These are phyloP conservation scores for Decorospora gaudefroyi DNA, from an alignment of 2,329 filamentous ascomycete species.

Conservation along the genomic window DNA sequence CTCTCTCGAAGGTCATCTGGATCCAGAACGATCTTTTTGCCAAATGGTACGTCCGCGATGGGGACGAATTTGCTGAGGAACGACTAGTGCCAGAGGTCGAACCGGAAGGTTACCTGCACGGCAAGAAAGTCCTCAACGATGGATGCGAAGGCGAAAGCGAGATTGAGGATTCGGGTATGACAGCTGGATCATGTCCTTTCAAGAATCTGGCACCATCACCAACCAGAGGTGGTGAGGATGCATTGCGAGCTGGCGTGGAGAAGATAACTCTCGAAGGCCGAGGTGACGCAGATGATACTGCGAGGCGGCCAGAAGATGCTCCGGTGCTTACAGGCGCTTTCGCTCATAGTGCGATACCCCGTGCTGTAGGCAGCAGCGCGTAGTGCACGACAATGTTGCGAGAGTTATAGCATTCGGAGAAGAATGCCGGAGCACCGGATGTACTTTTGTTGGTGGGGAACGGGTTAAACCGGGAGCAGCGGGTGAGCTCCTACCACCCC, in stretches of 20 bases:
- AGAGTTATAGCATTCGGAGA: background rate
- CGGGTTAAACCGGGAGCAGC: slow-evolving; percentile 10
- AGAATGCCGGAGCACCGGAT: slow-evolving; percentile 4
- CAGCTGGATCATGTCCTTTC: slow-evolving; percentile 37
- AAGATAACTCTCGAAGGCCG: slow-evolving; percentile 15
- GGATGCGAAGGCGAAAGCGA: slow-evolving; percentile 39
- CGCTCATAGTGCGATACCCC: slow-evolving; percentile 18
- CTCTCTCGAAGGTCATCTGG: slow-evolving; percentile 81
- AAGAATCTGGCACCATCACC: slow-evolving; percentile 31
- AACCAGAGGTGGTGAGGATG: slow-evolving; percentile 5
- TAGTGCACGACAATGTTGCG: background rate
- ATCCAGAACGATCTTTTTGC: slow-evolving; percentile 86
- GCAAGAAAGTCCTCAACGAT: slow-evolving; percentile 40
- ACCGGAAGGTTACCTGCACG: slow-evolving; percentile 45
- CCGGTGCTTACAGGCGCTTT: slow-evolving; percentile 11
- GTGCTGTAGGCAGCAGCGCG: slow-evolving; percentile 21
- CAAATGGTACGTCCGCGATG: slow-evolving; percentile 76
- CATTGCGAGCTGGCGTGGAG: slow-evolving; percentile 12
- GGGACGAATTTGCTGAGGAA: slow-evolving; percentile 61
- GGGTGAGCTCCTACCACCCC: background rate
- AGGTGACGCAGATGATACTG: slow-evolving; percentile 9
- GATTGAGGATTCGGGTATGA: slow-evolving; percentile 31
- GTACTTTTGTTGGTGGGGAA: background rate
- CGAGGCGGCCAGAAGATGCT: slow-evolving; percentile 14
- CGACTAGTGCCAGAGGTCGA: slow-evolving; percentile 48